Conservation (phyloP, 2,329 filamentous ascomycete genomes). For the Gyromitra esculenta region DNA sequence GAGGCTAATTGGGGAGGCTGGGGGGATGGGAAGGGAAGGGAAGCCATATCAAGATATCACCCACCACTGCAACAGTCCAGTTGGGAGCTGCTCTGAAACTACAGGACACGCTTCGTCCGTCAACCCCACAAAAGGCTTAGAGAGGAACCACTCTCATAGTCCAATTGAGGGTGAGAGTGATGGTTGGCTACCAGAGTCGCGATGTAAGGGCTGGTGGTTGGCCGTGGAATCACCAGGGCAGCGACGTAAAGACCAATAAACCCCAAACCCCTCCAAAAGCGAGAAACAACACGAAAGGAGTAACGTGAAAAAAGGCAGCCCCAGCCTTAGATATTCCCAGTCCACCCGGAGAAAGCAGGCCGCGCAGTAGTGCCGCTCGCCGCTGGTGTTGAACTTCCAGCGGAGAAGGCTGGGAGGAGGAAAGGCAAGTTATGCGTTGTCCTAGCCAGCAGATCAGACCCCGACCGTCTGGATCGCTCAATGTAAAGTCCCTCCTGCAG, state of each 20-base stretch:
- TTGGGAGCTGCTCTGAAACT: constrained; percentile 34
- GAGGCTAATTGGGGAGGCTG: constrained; percentile 47
- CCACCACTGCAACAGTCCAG: constrained; percentile 17
- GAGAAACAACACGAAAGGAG: constrained; percentile 32
- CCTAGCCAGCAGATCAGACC: constrained; percentile 44
- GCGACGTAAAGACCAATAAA: constrained; percentile 1
- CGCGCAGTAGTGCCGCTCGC: constrained; percentile 7
- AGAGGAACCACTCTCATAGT: constrained; percentile 40
- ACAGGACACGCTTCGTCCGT: constrained; percentile 30
- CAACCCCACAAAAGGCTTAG: constrained; percentile 40
- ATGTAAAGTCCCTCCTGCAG: neutral
- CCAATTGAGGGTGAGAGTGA: constrained; percentile 42
- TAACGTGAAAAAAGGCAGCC: constrained; percentile 36
- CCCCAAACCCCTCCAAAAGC: neutral
- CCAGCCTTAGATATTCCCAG: constrained; percentile 42
- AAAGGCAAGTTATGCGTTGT: constrained; percentile 49
- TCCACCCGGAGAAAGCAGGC: constrained; percentile 34
- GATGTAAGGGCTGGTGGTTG: constrained; percentile 21
- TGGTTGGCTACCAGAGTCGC: constrained; percentile 22
- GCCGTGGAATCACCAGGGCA: constrained; percentile 21
- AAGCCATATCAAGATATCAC: constrained; percentile 43
- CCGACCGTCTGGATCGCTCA: constrained; percentile 37
- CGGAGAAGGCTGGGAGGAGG: constrained; percentile 40
- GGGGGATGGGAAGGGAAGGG: constrained; percentile 26
- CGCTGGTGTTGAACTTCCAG: constrained; percentile 6